These are phyloP conservation scores for Mikania micrantha DNA, from an alignment of 129 eudicot genomes.

Conservation along the genomic window DNA sequence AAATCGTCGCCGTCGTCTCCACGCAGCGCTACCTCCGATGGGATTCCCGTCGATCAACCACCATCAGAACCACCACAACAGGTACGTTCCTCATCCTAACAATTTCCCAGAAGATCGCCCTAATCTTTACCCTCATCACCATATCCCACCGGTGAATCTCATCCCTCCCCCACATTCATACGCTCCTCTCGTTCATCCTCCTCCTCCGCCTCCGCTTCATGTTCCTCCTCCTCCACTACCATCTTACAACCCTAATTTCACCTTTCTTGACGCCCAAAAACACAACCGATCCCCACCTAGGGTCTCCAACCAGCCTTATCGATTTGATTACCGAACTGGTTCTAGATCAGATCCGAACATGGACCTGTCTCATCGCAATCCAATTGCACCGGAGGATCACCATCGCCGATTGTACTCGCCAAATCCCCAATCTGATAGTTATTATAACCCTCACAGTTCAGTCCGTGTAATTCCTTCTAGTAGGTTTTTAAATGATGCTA, in stretches of 20 bases:
- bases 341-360: slow-evolving; percentile 22
- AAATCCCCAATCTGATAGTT: slow-evolving; percentile 20
- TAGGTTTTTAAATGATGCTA: slow-evolving; percentile 35
- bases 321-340: slow-evolving; percentile 23
- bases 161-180: slow-evolving; percentile 36
- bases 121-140: slow-evolving; percentile 26
- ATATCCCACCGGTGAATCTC: slow-evolving; percentile 27
- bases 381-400: slow-evolving; percentile 6
- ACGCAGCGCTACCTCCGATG: slow-evolving; percentile 20
- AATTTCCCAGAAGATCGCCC: slow-evolving; percentile 27
- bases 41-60: slow-evolving; percentile 46
- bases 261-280: slow-evolving; percentile 29
- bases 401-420: slow-evolving; percentile 22
- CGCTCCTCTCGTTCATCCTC: slow-evolving; percentile 26
- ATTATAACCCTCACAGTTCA: slow-evolving; percentile 4
- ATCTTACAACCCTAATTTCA: slow-evolving; percentile 27
- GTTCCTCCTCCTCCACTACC: slow-evolving; percentile 35
- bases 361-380: slow-evolving; percentile 14
- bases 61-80: slow-evolving; percentile 31
- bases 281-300: slow-evolving; percentile 26
- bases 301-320: slow-evolving; percentile 27
- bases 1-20: not conserved
- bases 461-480: slow-evolving; percentile 19
- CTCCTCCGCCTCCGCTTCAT: slow-evolving; percentile 20
- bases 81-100: slow-evolving; percentile 34